A percentile compares a stretch with the other conserved stretches of the same genome.
Evolutionary conservation across 345 rosid species (phyloP).

Genomic region (Lenwebbia sp.): DNA sequence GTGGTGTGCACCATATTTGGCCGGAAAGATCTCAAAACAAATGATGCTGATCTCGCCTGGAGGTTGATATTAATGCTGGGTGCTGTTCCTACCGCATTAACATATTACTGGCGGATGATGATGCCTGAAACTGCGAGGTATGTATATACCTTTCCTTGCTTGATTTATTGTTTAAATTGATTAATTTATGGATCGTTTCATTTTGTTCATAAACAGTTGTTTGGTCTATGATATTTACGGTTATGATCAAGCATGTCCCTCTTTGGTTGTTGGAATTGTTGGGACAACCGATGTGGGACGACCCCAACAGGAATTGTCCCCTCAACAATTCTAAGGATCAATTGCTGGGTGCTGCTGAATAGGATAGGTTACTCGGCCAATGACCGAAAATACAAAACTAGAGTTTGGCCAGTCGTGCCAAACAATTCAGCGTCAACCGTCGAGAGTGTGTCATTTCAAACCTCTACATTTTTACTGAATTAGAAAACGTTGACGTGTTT

Average conservation of each 20-base stretch:
- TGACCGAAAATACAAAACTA: background rate
- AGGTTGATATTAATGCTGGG: conserved; percentile 60
- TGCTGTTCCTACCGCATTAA: conserved; percentile 57
- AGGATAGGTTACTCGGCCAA: background rate
- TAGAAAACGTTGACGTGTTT: background rate
- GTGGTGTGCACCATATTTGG: conserved; percentile 26
- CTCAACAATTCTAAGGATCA: background rate
- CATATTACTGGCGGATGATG: conserved; percentile 65
- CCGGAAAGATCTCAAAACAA: conserved; percentile 8
- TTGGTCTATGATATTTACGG: background rate
- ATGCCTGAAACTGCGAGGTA: conserved; percentile 86
- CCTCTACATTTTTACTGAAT: background rate
- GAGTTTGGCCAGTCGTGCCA: background rate
- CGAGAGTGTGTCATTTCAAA: background rate
- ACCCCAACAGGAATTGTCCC: background rate
- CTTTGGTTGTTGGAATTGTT: background rate
- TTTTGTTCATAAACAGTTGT: background rate
- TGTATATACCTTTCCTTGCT: background rate
- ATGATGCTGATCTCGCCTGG: conserved; percentile 53
- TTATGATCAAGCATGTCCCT: background rate
- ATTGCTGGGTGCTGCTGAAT: background rate
- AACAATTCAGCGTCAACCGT: background rate
- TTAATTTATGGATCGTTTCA: background rate
- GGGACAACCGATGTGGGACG: too few species aligned
- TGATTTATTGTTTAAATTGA: background rate